A percentile compares a stretch with the other conserved stretches of the same genome.
phyloP scores from a whole-genome alignment of 2,329 filamentous ascomycete species.

The Sarocladium kiliense region DNA sequence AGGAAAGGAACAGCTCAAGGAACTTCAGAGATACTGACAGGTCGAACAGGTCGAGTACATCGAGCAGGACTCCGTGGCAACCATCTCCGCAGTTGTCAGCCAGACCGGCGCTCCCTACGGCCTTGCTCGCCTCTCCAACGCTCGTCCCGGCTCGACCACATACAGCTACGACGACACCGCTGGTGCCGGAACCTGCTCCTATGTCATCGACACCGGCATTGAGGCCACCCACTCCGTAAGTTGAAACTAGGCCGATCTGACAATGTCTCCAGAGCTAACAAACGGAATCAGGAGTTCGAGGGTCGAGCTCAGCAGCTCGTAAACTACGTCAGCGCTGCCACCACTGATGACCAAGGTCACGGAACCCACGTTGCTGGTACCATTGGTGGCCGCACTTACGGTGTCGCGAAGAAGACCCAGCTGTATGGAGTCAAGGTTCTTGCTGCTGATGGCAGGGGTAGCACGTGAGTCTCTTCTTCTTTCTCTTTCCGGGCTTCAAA shows the following conservation, averaged over 20 bases:
- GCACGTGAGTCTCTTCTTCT: slow-evolving; percentile 3
- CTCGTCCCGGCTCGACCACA: slow-evolving; percentile 14
- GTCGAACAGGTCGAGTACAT: slow-evolving; percentile 23
- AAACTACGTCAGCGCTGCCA: slow-evolving; percentile 24
- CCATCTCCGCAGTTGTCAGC: slow-evolving; percentile 24
- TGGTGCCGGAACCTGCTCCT: slow-evolving; percentile 30
- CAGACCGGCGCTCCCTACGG: slow-evolving; percentile 32
- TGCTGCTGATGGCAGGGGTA: slow-evolving; percentile 23
- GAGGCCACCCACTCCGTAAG: slow-evolving; percentile 24
- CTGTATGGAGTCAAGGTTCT: slow-evolving; percentile 51
- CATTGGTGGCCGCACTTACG: slow-evolving; percentile 49
- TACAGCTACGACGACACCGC: slow-evolving; percentile 27
- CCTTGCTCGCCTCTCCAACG: slow-evolving; percentile 26
- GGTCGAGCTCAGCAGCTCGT: slow-evolving; percentile 28
- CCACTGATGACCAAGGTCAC: slow-evolving; percentile 49
- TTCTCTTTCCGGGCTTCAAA: neutral
- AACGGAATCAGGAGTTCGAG: slow-evolving; percentile 25
- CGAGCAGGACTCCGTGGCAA: slow-evolving; percentile 28
- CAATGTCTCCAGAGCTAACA: neutral
- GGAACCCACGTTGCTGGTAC: slow-evolving; percentile 53
- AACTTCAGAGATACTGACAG: neutral
- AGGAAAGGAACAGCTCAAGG: neutral
- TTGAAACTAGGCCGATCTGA: neutral
- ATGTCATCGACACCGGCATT: slow-evolving; percentile 37
- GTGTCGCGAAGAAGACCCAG: slow-evolving; percentile 49